Base-by-base conservation (phyloP, 148 eudicot genomes). In the Talinum fruticosum region DNA sequence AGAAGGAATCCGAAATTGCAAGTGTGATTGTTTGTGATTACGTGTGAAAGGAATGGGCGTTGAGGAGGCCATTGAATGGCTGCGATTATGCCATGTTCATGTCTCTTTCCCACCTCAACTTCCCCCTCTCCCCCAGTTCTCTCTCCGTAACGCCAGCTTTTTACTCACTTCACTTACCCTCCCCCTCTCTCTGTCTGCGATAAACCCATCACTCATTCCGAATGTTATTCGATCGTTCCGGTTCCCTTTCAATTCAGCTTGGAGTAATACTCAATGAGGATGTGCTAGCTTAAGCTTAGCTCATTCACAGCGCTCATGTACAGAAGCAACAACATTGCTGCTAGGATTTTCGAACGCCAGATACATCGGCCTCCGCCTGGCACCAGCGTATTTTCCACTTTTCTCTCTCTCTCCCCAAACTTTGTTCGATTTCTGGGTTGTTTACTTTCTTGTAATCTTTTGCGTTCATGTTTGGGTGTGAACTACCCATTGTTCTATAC, bases 271-370 rank as follows among this genome's bases (percentile, higher is more conserved):
- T 28, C 5, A 62, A 26, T 62, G 16, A 62, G 32, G 33, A 62
- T 62, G 34, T 62, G 66, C 16, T 51, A 51, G 57, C 57, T 51
- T 15, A 18, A 54, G 24, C 62, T 19, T 62, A 10, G 32, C 33
- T 62, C 32, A 62, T 37, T 71, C 51, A 69, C 51, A 14, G 80
- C 67, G 71, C 91, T 85, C 83, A 93, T 93, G 98, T 91, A 87
- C 87, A 91, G 74, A 83, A 89, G 87, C 83, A 90, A 85, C 87
- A 93, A 93, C 82, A 83, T 93, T 78, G 81, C 88, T 76, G 92
- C 93, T 71, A 86, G 98, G 84, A 80, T 93, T 81, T 93, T 93
- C 78, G 88, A 93, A 83, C 98, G 98, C 84, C 98, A 93, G 86
- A 91, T 90, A 89, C 86, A 80, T 37, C 71, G 82, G 28, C 90